These are phyloP conservation scores for Alloteropsis angusta DNA, from an alignment of 202 grass and related monocot genomes.

Conservation along the genomic window DNA sequence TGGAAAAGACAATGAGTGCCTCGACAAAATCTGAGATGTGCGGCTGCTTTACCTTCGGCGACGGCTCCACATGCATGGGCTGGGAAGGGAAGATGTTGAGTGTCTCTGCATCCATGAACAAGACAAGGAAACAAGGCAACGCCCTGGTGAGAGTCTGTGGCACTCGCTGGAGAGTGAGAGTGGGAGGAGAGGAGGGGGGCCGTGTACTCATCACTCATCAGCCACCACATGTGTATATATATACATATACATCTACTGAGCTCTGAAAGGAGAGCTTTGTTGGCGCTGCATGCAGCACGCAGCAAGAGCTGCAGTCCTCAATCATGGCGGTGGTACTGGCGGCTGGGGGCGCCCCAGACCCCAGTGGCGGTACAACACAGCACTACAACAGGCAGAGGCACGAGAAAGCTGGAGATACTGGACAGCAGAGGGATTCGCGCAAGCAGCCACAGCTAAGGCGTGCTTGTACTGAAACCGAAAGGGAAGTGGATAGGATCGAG, in stretches of 20 bases:
- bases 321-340: conserved; percentile 38
- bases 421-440: neutral
- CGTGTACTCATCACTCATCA: neutral
- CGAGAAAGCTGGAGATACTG: conserved; percentile 38
- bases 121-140: conserved; percentile 11
- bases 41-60: conserved; percentile 42
- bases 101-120: conserved; percentile 82
- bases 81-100: conserved; percentile 96
- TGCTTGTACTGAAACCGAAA: conserved; percentile 26
- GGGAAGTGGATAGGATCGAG: conserved; percentile 30
- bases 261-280: neutral
- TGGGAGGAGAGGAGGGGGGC: neutral
- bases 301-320: conserved; percentile 3
- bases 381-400: conserved; percentile 16
- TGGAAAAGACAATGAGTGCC: conserved; percentile 13
- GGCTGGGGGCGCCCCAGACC: too few relatives aligned
- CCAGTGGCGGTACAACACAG: too few relatives aligned
- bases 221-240: neutral
- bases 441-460: conserved; percentile 26
- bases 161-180: neutral
- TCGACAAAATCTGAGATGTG: neutral
- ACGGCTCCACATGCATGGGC: conserved; percentile 76
- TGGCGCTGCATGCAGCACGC: neutral
- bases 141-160: neutral
- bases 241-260: neutral